Evolutionary conservation across 2,329 filamentous ascomycete species (phyloP).

Genomic region (Leptographium lundbergii): DNA sequence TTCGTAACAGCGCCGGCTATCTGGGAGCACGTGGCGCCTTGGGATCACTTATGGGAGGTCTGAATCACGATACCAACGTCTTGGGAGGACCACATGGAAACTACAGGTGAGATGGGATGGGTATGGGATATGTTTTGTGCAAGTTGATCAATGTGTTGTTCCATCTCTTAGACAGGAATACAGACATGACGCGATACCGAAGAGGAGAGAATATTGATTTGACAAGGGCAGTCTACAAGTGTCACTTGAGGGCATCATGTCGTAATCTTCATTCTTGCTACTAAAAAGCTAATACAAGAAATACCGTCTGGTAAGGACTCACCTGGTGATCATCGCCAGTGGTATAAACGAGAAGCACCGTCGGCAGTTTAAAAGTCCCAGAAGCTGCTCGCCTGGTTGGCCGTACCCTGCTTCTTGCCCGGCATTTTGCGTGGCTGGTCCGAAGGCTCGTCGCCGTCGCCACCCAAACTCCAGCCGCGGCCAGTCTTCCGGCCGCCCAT

Average conservation of each 20-base stretch:
- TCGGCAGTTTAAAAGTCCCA: constrained; percentile 31
- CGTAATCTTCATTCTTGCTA: too few species aligned
- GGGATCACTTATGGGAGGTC: not conserved
- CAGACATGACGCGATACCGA: not conserved
- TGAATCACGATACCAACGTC: not conserved
- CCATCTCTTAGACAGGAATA: not conserved
- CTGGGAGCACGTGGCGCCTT: not conserved
- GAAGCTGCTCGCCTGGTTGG: constrained; percentile 25
- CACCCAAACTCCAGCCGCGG: constrained; percentile 48
- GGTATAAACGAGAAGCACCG: not conserved
- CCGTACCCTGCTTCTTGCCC: constrained; percentile 25
- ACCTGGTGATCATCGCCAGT: not conserved
- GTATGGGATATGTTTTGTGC: not conserved
- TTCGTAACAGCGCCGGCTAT: not conserved
- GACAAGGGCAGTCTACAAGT: too few species aligned
- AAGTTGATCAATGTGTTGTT: not conserved
- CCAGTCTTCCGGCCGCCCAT: constrained; percentile 49
- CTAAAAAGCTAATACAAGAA: too few species aligned
- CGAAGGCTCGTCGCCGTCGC: constrained; percentile 28
- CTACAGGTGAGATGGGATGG: not conserved
- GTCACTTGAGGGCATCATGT: too few species aligned
- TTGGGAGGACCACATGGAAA: not conserved
- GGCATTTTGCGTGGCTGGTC: constrained; percentile 20
- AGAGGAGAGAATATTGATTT: not conserved
- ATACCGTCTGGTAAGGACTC: too few species aligned